A percentile compares a stretch with the other conserved stretches of the same genome.
Conservation (phyloP, 2,329 filamentous ascomycete genomes). For the Rutstroemia sp. region DNA sequence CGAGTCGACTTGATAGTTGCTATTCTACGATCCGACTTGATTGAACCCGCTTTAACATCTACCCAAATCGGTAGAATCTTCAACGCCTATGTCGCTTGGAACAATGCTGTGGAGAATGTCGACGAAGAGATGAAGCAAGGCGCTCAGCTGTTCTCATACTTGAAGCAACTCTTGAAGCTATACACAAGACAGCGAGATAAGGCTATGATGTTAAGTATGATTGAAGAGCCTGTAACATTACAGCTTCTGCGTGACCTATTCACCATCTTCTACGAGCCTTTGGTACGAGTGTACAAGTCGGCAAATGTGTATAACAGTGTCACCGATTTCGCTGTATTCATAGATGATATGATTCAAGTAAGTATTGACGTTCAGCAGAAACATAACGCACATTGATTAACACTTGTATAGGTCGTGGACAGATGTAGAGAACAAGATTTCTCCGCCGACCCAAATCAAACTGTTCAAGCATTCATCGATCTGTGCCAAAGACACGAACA, state of each 20-base stretch:
- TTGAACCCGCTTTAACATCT: conserved; percentile 62
- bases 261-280: conserved; percentile 96
- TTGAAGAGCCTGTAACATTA: conserved; percentile 96
- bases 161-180: conserved; percentile 92
- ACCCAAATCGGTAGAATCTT: conserved; percentile 79
- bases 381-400: conserved; percentile 12
- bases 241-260: conserved; percentile 93
- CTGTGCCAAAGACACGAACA: conserved; percentile 90
- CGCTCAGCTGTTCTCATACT: conserved; percentile 83
- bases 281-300: conserved; percentile 96
- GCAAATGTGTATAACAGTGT: conserved; percentile 97
- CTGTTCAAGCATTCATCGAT: conserved; percentile 96
- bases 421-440: conserved; percentile 68
- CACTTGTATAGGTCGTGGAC: conserved; percentile 48
- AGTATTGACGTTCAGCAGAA: conserved; percentile 13
- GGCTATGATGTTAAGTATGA: conserved; percentile 90
- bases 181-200: conserved; percentile 90
- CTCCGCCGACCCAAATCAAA: conserved; percentile 93
- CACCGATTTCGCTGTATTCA: conserved; percentile 88
- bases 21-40: conserved; percentile 70
- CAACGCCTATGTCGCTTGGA: conserved; percentile 95
- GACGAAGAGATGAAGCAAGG: conserved; percentile 85
- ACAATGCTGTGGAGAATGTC: conserved; percentile 83
- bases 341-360: conserved; percentile 86
- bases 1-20: conserved; percentile 79